phyloP scores from a whole-genome alignment of 176 grass and related monocot species.

The Pontederia paniculata region DNA sequence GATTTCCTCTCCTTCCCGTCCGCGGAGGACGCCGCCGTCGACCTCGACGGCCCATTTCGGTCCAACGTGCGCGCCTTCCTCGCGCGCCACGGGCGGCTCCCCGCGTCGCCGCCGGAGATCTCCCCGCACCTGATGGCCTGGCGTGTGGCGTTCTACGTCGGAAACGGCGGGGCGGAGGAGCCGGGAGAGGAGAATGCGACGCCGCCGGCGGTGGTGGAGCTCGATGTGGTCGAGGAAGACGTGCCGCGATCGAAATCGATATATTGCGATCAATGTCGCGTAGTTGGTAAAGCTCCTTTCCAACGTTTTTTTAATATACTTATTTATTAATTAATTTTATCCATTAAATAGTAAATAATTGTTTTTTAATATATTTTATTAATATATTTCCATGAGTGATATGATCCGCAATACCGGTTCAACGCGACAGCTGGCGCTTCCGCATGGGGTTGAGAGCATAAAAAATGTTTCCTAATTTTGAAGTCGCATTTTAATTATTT shows the following conservation, averaged over 20 bases:
- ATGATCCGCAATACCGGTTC: too few species aligned
- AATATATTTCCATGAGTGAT: too few species aligned
- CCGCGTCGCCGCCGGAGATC: slow-evolving; percentile 52
- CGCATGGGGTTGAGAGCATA: neutral
- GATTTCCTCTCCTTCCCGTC: slow-evolving; percentile 28
- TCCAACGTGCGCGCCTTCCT: slow-evolving; percentile 63
- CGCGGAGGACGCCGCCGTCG: slow-evolving; percentile 21
- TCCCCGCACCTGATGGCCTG: slow-evolving; percentile 62
- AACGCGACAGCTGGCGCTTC: too few species aligned
- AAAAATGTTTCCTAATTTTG: neutral
- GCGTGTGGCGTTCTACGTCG: slow-evolving; percentile 49
- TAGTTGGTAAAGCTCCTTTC: slow-evolving; percentile 55
- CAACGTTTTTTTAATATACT: slow-evolving; percentile 17
- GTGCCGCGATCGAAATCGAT: slow-evolving; percentile 79
- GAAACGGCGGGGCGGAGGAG: slow-evolving; percentile 18
- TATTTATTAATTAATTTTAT: neutral
- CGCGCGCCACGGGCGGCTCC: slow-evolving; percentile 43
- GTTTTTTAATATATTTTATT: neutral
- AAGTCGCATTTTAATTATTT: neutral
- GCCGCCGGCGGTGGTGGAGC: slow-evolving; percentile 34
- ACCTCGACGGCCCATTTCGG: slow-evolving; percentile 56
- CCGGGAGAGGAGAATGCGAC: slow-evolving; percentile 7
- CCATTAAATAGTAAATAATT: neutral
- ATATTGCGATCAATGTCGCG: slow-evolving; percentile 96
- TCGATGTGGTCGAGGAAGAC: slow-evolving; percentile 84